Evolutionary conservation across 345 rosid genomes (phyloP).

Genomic region (Trapa bicornis): DNA sequence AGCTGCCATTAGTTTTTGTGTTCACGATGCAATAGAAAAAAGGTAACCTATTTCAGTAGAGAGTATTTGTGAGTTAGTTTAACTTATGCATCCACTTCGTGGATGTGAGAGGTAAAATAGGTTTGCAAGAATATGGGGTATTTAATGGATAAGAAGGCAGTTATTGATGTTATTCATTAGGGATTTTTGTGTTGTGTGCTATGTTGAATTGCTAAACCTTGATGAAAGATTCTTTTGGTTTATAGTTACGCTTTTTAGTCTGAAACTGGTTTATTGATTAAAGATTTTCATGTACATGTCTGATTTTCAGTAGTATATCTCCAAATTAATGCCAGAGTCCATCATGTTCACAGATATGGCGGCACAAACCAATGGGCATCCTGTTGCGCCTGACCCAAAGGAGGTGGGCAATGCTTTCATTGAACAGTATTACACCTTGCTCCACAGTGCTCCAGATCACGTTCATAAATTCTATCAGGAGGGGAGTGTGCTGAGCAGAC

Average conservation of each 20-base stretch:
- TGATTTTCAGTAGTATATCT: not conserved
- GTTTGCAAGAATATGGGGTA: too few species aligned
- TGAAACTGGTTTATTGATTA: not conserved
- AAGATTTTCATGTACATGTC: not conserved
- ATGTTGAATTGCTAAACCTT: not conserved
- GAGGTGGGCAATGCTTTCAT: conserved; percentile 53
- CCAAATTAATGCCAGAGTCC: not conserved
- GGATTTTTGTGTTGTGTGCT: not conserved
- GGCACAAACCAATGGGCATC: conserved; percentile 16
- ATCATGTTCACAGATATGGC: conserved; percentile 29
- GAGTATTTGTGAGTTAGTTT: too few species aligned
- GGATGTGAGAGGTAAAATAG: too few species aligned
- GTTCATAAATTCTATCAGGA: conserved; percentile 59
- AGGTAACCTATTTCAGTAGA: too few species aligned
- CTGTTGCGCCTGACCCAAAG: conserved; percentile 27
- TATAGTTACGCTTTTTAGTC: not conserved
- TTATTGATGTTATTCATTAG: not conserved
- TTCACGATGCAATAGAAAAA: too few species aligned
- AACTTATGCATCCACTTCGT: too few species aligned
- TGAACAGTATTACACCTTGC: conserved; percentile 37
- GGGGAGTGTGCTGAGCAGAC: conserved; percentile 37
- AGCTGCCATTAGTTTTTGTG: too few species aligned
- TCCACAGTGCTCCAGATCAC: conserved; percentile 26
- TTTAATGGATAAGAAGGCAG: too few species aligned
- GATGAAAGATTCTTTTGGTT: not conserved